Evolutionary conservation across 202 grass and related monocot genomes (phyloP).

Genomic region (Eragrostis tef): DNA sequence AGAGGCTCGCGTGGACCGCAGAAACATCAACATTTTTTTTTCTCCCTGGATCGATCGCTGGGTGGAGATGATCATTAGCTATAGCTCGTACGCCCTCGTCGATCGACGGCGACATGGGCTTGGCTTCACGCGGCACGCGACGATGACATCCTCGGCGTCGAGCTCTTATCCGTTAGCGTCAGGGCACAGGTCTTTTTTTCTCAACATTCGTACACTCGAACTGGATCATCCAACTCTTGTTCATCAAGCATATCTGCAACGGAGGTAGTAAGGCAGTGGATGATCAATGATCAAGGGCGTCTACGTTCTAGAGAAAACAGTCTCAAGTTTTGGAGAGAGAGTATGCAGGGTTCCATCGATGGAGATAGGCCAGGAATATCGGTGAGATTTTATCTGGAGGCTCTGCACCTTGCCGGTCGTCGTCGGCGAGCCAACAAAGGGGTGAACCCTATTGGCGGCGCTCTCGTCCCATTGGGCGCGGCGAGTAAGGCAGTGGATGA

Average conservation of each 20-base stretch:
- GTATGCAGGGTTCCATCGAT: too few species aligned
- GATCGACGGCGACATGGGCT: slow-evolving; percentile 47
- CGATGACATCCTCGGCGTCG: not conserved
- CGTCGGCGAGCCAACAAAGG: not conserved
- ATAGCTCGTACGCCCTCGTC: too few species aligned
- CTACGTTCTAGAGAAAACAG: not conserved
- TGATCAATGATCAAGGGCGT: too few species aligned
- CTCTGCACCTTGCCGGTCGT: not conserved
- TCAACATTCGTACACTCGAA: not conserved
- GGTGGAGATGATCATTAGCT: not conserved
- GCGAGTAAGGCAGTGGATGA: too few species aligned
- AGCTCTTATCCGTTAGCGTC: slow-evolving; percentile 21
- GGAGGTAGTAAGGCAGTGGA: too few species aligned
- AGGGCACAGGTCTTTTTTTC: not conserved
- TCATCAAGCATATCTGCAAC: not conserved
- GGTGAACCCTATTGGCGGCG: not conserved
- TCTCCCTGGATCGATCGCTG: not conserved
- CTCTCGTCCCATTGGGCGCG: not conserved
- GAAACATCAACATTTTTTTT: not conserved
- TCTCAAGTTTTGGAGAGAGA: not conserved
- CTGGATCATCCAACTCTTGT: slow-evolving; percentile 9
- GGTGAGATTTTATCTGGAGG: too few species aligned
- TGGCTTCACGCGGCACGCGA: slow-evolving; percentile 54
- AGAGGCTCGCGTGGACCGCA: not conserved
- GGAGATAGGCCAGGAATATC: not conserved